Evolutionary conservation across 495 filamentous ascomycete genomes (phyloP).

Genomic region (Neurospora pannonica): DNA sequence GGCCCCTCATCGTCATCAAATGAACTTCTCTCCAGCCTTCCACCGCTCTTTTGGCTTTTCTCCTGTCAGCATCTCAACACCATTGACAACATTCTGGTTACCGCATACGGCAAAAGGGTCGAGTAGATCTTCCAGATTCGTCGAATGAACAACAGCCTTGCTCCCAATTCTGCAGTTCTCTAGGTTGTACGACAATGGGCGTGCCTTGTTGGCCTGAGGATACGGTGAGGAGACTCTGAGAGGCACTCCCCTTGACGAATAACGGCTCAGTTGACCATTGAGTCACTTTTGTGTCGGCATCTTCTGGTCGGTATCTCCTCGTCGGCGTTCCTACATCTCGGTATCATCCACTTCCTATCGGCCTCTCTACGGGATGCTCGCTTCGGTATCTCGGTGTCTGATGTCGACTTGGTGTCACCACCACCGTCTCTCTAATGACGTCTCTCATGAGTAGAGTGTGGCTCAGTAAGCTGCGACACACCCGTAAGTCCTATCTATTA

Average conservation of each 20-base stretch:
- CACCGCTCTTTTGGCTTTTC: background rate
- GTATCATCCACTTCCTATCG: too few relatives aligned
- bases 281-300: background rate
- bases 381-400: background rate
- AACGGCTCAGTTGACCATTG: background rate
- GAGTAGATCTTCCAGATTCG: background rate
- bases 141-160: background rate
- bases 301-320: too few relatives aligned
- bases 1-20: background rate
- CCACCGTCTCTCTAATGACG: background rate
- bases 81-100: background rate
- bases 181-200: background rate
- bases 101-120: background rate
- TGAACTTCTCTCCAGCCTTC: background rate
- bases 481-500: background rate
- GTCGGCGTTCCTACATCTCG: background rate
- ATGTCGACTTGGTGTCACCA: background rate
- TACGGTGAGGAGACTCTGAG: background rate
- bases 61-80: background rate
- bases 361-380: background rate
- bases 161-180: background rate
- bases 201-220: background rate
- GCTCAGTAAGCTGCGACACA: background rate
- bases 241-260: background rate
- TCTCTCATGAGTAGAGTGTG: background rate